These are phyloP conservation scores for Begonia masoniana DNA, from an alignment of 306 rosid species.

Conservation along the genomic window DNA sequence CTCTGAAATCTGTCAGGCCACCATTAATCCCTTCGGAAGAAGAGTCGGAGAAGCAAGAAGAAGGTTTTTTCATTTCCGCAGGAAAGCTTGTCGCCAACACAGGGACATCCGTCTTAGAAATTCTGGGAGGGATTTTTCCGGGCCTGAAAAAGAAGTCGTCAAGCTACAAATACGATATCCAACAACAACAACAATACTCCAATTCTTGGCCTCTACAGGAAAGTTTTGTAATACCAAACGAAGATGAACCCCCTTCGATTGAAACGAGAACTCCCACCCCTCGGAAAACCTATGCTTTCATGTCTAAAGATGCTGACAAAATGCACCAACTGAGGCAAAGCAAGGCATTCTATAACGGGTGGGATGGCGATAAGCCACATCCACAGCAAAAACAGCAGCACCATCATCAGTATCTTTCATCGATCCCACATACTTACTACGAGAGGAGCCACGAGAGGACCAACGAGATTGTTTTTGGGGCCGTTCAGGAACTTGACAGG, in stretches of 20 bases:
- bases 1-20: slow-evolving; percentile 58
- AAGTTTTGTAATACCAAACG: slow-evolving; percentile 70
- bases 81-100: slow-evolving; percentile 55
- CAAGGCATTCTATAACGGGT: slow-evolving; percentile 49
- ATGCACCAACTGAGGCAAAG: slow-evolving; percentile 66
- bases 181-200: slow-evolving; percentile 28
- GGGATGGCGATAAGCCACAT: slow-evolving; percentile 54
- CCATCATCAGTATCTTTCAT: slow-evolving; percentile 47
- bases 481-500: slow-evolving; percentile 60
- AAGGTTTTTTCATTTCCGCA: slow-evolving; percentile 65
- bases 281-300: slow-evolving; percentile 74
- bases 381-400: slow-evolving; percentile 45
- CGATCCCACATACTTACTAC: slow-evolving; percentile 50
- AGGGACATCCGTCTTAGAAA: slow-evolving; percentile 37
- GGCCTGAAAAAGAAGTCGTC: slow-evolving; percentile 34
- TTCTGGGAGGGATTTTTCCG: slow-evolving; percentile 63
- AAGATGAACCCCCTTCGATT: slow-evolving; percentile 72
- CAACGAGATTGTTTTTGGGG: slow-evolving; percentile 70
- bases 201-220: slow-evolving; percentile 77
- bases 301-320: slow-evolving; percentile 76
- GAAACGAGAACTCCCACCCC: slow-evolving; percentile 77
- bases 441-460: slow-evolving; percentile 53
- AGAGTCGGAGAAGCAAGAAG: slow-evolving; percentile 71
- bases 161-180: slow-evolving; percentile 29
- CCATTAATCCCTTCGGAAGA: slow-evolving; percentile 66